Base-by-base conservation (phyloP, 2,329 filamentous ascomycete genomes). In the Dothideomycetes sp. region DNA sequence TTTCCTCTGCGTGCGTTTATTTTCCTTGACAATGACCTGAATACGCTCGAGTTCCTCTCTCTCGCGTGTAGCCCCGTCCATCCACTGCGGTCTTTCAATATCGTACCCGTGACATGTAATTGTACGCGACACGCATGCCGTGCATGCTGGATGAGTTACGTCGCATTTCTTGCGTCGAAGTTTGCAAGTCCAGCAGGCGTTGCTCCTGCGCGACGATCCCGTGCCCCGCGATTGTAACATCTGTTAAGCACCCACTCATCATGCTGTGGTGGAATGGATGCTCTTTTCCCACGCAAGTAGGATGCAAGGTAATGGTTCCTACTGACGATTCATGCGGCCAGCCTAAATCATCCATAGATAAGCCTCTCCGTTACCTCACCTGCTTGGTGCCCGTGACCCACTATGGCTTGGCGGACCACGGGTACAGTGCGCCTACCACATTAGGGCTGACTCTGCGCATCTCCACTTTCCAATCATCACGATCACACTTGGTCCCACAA, bases 151-250 rank as follows among this genome's bases (percentile, higher is more conserved):
- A 9, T 34, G 19, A 2, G 30, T 15, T 3, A 16, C 41, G n/a
- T 43, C 41, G 34, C 41, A 43, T 19, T 40, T 40, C 18, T 43
- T 43, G 10, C 41, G 41, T 16, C 41, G 32, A 3, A 43, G 19
- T 34, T 31, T 43, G 19, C 41, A 43, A 3, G 41, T 43, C 41
- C 41, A 37, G 16, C 35, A 43, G 17, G n/a, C 16, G n/a, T n/a
- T 1, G 5, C 30, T 19, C 15, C 30, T 36, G 38, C 37, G 37
- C 22, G n/a, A n/a, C n/a, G 24, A 15, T 4, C 11, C 22, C 4
- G 16, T 22, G 2, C 12, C 32, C 7, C 35, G 31, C n/a, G 27
- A 24, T 4, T 27, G 11, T 18, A 34, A 33, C 38, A 41, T 41
- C 12, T 27, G 7, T 27, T 12, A 12, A 12, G 12, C 22, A 27